These are phyloP conservation scores for Boletus pseudopeckii DNA, from an alignment of 768 basidiomycete species.

Conservation along the genomic window DNA sequence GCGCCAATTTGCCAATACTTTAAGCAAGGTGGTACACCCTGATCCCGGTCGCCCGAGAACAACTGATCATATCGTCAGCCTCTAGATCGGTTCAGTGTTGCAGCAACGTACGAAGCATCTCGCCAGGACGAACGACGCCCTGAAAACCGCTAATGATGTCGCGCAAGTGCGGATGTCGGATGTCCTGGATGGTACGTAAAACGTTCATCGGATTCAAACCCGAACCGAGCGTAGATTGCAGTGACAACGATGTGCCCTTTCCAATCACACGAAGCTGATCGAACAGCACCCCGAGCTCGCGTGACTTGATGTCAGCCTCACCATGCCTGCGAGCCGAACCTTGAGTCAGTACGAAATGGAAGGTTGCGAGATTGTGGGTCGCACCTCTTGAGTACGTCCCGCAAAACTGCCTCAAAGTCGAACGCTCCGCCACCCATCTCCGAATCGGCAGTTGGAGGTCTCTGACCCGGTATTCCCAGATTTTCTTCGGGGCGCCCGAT, in stretches of 20 bases:
- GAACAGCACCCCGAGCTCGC: conserved; percentile 62
- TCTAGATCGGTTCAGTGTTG: not conserved
- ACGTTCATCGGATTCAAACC: conserved; percentile 52
- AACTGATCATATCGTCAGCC: conserved; percentile 39
- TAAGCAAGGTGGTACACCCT: conserved; percentile 83
- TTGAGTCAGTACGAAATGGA: not conserved
- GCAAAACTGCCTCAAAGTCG: conserved; percentile 30
- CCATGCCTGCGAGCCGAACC: conserved; percentile 35
- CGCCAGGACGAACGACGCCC: conserved; percentile 57
- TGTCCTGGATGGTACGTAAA: conserved; percentile 39
- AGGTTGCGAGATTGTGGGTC: not conserved
- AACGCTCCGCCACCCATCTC: conserved; percentile 25
- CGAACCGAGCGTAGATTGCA: conserved; percentile 61
- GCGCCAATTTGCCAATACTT: conserved; percentile 74
- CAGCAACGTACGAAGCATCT: conserved; percentile 60
- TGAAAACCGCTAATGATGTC: conserved; percentile 53
- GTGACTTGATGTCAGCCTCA: conserved; percentile 45
- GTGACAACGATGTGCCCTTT: conserved; percentile 50
- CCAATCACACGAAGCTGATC: conserved; percentile 58
- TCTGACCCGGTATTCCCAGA: not conserved
- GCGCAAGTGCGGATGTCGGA: conserved; percentile 59
- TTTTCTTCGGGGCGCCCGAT: not conserved
- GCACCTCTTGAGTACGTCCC: conserved; percentile 24
- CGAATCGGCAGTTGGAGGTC: not conserved
- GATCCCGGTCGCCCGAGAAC: conserved; percentile 84